phyloP scores from a whole-genome alignment of 163 green algal genomes.

The Botryococcus braunii region DNA sequence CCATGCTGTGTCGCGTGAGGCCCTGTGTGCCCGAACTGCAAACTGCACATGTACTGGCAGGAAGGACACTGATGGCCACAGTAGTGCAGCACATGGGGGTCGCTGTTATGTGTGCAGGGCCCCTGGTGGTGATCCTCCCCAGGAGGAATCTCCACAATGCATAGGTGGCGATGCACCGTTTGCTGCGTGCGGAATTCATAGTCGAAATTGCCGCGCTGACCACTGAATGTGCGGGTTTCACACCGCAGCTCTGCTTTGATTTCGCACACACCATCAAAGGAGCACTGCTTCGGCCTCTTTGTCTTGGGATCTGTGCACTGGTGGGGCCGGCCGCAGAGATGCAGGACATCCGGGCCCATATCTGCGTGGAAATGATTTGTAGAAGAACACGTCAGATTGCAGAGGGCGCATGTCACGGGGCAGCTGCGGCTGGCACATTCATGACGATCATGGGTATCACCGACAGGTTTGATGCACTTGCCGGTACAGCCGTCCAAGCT shows the following conservation, averaged over 20 bases:
- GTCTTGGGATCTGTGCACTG: conserved; percentile 1
- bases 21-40: conserved; percentile 1
- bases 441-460: neutral
- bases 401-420: conserved; percentile 14
- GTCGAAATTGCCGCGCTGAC: conserved; percentile 12
- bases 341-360: neutral
- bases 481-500: conserved; percentile 7
- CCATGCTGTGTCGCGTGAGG: conserved; percentile 11
- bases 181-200: conserved; percentile 7
- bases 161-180: conserved; percentile 2
- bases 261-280: neutral
- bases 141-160: conserved; percentile 6
- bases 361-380: conserved; percentile 12
- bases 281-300: neutral
- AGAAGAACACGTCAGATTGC: neutral
- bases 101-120: conserved; percentile 6
- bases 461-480: conserved; percentile 6
- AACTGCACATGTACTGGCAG: conserved; percentile 11
- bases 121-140: conserved; percentile 8
- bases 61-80: neutral
- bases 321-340: conserved; percentile 11
- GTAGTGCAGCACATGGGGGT: neutral
- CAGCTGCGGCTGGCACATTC: conserved; percentile 8
- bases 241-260: neutral
- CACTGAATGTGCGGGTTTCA: conserved; percentile 9